Percentiles rank a stretch among this genome's conserved stretches.
Conservation (phyloP, 2,329 filamentous ascomycete genomes). For the Fusarium tupiense region DNA sequence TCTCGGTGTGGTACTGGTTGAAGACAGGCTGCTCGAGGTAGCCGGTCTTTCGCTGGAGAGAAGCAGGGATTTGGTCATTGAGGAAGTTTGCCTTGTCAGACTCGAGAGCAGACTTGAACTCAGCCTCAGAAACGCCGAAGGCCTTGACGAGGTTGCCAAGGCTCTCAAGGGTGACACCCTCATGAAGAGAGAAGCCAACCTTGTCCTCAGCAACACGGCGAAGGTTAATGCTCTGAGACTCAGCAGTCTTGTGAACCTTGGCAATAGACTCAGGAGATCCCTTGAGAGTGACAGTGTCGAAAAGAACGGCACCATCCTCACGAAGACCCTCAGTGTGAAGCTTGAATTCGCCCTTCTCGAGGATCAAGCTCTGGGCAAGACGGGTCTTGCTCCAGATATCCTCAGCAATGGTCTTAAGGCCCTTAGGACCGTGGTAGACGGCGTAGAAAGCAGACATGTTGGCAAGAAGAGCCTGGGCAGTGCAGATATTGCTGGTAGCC, state of each 20-base stretch:
- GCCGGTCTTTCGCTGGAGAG: slow-evolving; percentile 75
- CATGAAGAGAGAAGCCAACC: slow-evolving; percentile 47
- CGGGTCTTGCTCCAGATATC: slow-evolving; percentile 77
- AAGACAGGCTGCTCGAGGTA: slow-evolving; percentile 93
- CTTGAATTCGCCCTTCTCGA: slow-evolving; percentile 66
- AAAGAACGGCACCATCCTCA: slow-evolving; percentile 68
- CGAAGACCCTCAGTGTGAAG: slow-evolving; percentile 67
- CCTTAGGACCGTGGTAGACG: slow-evolving; percentile 88
- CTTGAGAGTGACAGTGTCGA: slow-evolving; percentile 83
- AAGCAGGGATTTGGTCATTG: slow-evolving; percentile 58
- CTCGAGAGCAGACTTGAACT: slow-evolving; percentile 40
- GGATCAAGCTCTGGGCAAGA: slow-evolving; percentile 62
- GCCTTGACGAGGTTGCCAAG: slow-evolving; percentile 36
- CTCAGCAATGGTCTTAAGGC: slow-evolving; percentile 85
- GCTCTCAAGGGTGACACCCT: slow-evolving; percentile 40
- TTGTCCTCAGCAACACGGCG: slow-evolving; percentile 45
- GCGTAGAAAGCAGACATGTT: slow-evolving; percentile 98
- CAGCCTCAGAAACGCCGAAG: slow-evolving; percentile 41
- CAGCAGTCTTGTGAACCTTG: slow-evolving; percentile 38
- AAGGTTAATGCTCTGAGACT: slow-evolving; percentile 39
- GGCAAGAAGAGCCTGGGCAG: slow-evolving; percentile 89
- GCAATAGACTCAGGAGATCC: slow-evolving; percentile 43
- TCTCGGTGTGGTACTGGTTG: slow-evolving; percentile 95
- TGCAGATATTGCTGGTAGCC: slow-evolving; percentile 97
- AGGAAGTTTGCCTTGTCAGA: slow-evolving; percentile 49